Evolutionary conservation across 1,284 basidiomycete species (phyloP), one percentile per base, ranked within the genome.

Genomic region (Ustilago sp.): DNA sequence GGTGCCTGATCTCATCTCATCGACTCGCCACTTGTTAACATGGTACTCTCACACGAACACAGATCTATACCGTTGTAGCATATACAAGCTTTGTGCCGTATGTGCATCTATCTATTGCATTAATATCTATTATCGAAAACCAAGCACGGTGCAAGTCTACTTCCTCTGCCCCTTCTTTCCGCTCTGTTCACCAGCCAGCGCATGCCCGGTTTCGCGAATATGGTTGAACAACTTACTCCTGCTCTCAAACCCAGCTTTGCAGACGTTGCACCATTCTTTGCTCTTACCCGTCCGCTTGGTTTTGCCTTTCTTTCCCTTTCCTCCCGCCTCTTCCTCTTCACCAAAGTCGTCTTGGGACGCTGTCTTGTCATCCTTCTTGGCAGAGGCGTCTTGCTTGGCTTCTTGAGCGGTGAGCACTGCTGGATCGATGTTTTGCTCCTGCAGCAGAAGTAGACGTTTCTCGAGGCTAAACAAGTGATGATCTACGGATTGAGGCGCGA

Each of bases 201-300:
- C 93, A 86, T 96, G 94, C 0, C 91, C 93, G 7, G 89, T 90
- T 50, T 90, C 89, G 41, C 88, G 89, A 79, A 95, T 90, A 85
- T 94, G 93, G 39, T 86, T 87, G 81, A 96, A 96, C 12, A 96
- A 87, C 82, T 92, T 93, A 1, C 92, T 93, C 70, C 91, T 91
- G 80, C 91, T 94, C 0, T 89, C 85, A 82, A 95, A 96, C 0
- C 80, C 62, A 52, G 88, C 85, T 17, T 87, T 85, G 86, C 94
- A 96, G 31, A 91, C 90, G 83, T 94, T 93, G 87, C 94, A 96
- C 41, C 76, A 82, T 88, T 90, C 80, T 32, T 58, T 67, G 47
- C 70, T 62, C 65, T 66, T 74, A 12, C 61, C 70, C 13, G 57
- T 73, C 23, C 48, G 61, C 34, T 73, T 73, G 8, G 8, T 8